Percentiles rank a stretch among this genome's conserved stretches.
Conservation (phyloP, 768 basidiomycete genomes). For the Pleurotus sapidus region DNA sequence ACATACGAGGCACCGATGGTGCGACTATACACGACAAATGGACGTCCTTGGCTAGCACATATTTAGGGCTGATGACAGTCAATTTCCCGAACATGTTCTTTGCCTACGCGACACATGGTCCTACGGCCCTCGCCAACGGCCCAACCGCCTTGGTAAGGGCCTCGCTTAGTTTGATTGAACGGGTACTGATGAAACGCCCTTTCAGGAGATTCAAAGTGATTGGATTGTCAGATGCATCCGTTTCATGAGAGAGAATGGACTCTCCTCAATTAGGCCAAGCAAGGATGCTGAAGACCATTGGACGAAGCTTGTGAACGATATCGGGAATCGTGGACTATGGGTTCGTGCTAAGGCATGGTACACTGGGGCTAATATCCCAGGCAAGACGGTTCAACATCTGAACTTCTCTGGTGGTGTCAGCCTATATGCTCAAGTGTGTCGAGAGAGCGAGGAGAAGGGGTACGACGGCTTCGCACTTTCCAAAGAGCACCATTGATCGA, state of each 20-base stretch:
- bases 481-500: too few species aligned
- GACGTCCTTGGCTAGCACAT: slow-evolving; percentile 10
- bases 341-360: slow-evolving; percentile 13
- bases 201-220: slow-evolving; percentile 15
- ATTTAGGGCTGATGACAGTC: slow-evolving; percentile 11
- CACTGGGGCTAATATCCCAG: slow-evolving; percentile 11
- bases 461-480: slow-evolving; percentile 12
- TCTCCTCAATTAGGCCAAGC: slow-evolving; percentile 9
- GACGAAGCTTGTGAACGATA: slow-evolving; percentile 7
- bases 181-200: neutral
- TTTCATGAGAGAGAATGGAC: slow-evolving; percentile 6
- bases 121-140: slow-evolving; percentile 12
- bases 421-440: slow-evolving; percentile 4
- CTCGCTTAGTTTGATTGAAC: neutral
- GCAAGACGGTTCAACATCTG: slow-evolving; percentile 12
- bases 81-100: slow-evolving; percentile 17
- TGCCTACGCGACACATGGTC: slow-evolving; percentile 13
- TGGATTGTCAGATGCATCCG: slow-evolving; percentile 12
- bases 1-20: slow-evolving; percentile 13
- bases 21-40: slow-evolving; percentile 13
- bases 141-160: slow-evolving; percentile 12
- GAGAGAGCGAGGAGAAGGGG: slow-evolving; percentile 12
- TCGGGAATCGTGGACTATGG: neutral
- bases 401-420: slow-evolving; percentile 12
- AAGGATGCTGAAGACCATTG: slow-evolving; percentile 12